These are phyloP conservation scores for Papiliotrema nemorosa DNA, from an alignment of 1,284 basidiomycete genomes.

Conservation along the genomic window DNA sequence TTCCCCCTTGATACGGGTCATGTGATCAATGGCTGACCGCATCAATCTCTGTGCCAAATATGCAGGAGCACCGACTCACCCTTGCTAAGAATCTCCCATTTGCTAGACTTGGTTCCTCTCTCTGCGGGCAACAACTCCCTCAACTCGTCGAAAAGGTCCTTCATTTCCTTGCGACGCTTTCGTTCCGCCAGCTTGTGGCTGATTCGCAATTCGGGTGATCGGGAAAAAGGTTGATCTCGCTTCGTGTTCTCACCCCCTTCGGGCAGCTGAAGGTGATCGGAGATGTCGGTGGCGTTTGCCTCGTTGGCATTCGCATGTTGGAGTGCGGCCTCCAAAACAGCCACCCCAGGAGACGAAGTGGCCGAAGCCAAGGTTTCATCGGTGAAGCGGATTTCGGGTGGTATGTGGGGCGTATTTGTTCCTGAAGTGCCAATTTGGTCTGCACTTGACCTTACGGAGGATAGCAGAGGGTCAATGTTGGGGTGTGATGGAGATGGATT, in stretches of 20 bases:
- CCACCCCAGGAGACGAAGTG: slow-evolving; percentile 18
- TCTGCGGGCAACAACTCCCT: slow-evolving; percentile 85
- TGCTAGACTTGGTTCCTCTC: slow-evolving; percentile 88
- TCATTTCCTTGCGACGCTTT: slow-evolving; percentile 95
- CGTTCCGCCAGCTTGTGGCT: slow-evolving; percentile 93
- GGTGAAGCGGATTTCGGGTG: slow-evolving; percentile 30
- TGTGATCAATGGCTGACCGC: slow-evolving; percentile 76
- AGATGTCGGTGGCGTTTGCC: not conserved
- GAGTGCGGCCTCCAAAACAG: slow-evolving; percentile 5
- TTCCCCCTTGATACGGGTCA: slow-evolving; percentile 72
- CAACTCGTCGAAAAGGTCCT: slow-evolving; percentile 90
- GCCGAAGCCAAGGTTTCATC: slow-evolving; percentile 35
- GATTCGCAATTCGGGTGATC: slow-evolving; percentile 85
- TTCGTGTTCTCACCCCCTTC: slow-evolving; percentile 13
- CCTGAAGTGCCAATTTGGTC: slow-evolving; percentile 2
- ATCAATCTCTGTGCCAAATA: not conserved
- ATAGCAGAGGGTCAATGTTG: slow-evolving; percentile 30
- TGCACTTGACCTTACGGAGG: slow-evolving; percentile 28
- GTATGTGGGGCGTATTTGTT: slow-evolving; percentile 3
- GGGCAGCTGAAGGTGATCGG: slow-evolving; percentile 10
- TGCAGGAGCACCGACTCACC: slow-evolving; percentile 54
- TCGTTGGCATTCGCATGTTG: slow-evolving; percentile 1
- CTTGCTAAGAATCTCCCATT: slow-evolving; percentile 95
- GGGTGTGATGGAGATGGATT: not conserved
- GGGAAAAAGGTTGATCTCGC: slow-evolving; percentile 77